Evolutionary conservation across 306 rosid species (phyloP).

Genomic region (Cicer pinnatifidum): DNA sequence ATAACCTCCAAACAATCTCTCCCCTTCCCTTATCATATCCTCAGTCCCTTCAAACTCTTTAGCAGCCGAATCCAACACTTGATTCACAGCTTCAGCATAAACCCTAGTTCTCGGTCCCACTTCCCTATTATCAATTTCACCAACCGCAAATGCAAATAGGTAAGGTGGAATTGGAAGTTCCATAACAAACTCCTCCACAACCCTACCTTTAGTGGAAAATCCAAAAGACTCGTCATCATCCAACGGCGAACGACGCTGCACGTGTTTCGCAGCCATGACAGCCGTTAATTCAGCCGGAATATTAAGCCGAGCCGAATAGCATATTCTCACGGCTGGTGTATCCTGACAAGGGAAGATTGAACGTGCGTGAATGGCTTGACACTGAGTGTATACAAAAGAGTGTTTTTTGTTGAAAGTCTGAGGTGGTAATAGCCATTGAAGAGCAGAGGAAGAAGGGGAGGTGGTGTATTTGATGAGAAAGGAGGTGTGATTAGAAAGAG

Average conservation of each 20-base stretch:
- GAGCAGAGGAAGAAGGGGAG: slow-evolving; percentile 79
- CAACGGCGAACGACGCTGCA: slow-evolving; percentile 54
- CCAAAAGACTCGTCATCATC: slow-evolving; percentile 58
- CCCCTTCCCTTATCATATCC: slow-evolving; percentile 84
- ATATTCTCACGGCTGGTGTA: slow-evolving; percentile 82
- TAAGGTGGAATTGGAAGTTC: slow-evolving; percentile 90
- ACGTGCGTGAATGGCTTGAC: slow-evolving; percentile 94
- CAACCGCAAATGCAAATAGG: slow-evolving; percentile 84
- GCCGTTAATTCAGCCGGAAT: slow-evolving; percentile 68
- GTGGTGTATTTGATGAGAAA: slow-evolving; percentile 61
- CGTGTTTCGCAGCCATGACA: slow-evolving; percentile 76
- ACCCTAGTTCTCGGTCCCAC: slow-evolving; percentile 93
- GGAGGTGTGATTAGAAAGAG: slow-evolving; percentile 64
- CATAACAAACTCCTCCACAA: slow-evolving; percentile 91
- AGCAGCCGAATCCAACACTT: slow-evolving; percentile 69
- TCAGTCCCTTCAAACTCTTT: slow-evolving; percentile 78
- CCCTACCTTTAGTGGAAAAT: slow-evolving; percentile 56
- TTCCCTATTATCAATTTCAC: slow-evolving; percentile 73
- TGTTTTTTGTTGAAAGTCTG: slow-evolving; percentile 72
- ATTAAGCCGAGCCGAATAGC: slow-evolving; percentile 62
- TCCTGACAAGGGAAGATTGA: slow-evolving; percentile 89
- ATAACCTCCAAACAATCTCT: slow-evolving; percentile 72
- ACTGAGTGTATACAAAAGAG: slow-evolving; percentile 89
- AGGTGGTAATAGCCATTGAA: slow-evolving; percentile 83
- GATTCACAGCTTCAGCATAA: slow-evolving; percentile 66